Evolutionary conservation across 2,329 filamentous ascomycete species (phyloP).

Genomic region (Gnomoniopsis sp.): DNA sequence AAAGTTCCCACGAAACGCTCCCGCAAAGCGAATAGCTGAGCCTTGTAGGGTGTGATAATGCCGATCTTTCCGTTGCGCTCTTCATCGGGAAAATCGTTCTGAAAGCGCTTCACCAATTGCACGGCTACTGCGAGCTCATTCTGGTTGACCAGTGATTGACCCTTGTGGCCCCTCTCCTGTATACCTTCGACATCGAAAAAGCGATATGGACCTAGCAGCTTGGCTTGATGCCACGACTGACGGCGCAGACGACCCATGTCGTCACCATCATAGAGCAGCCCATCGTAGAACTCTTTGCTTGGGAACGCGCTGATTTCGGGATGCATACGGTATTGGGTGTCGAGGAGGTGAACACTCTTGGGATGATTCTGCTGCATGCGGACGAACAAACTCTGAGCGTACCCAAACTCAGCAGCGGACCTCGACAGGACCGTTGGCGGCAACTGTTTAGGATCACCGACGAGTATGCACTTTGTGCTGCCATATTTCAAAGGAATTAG

Average conservation of each 20-base stretch:
- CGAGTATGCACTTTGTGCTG: slow-evolving; percentile 92
- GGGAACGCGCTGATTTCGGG: slow-evolving; percentile 93
- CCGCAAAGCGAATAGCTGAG: slow-evolving; percentile 79
- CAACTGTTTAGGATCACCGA: slow-evolving; percentile 95
- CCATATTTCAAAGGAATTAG: slow-evolving; percentile 97
- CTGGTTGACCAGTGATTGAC: slow-evolving; percentile 86
- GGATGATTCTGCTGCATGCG: slow-evolving; percentile 95
- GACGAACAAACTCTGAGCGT: slow-evolving; percentile 97
- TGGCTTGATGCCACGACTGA: slow-evolving; percentile 81
- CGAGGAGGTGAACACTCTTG: slow-evolving; percentile 85
- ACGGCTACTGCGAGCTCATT: slow-evolving; percentile 85
- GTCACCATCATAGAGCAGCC: slow-evolving; percentile 76
- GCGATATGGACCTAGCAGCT: slow-evolving; percentile 83
- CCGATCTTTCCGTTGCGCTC: slow-evolving; percentile 83
- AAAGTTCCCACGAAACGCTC: slow-evolving; percentile 69
- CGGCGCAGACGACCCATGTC: slow-evolving; percentile 74
- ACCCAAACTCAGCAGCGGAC: slow-evolving; percentile 86
- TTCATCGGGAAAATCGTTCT: slow-evolving; percentile 63
- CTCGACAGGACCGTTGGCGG: slow-evolving; percentile 94
- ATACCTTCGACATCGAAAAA: slow-evolving; percentile 96
- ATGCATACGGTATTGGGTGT: slow-evolving; percentile 99
- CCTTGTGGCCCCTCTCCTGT: slow-evolving; percentile 75
- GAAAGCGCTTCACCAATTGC: slow-evolving; percentile 77
- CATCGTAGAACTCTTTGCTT: slow-evolving; percentile 88
- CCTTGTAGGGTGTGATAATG: slow-evolving; percentile 98